phyloP scores from a whole-genome alignment of 176 grass and related monocot genomes.

The Ensete ventricosum region DNA sequence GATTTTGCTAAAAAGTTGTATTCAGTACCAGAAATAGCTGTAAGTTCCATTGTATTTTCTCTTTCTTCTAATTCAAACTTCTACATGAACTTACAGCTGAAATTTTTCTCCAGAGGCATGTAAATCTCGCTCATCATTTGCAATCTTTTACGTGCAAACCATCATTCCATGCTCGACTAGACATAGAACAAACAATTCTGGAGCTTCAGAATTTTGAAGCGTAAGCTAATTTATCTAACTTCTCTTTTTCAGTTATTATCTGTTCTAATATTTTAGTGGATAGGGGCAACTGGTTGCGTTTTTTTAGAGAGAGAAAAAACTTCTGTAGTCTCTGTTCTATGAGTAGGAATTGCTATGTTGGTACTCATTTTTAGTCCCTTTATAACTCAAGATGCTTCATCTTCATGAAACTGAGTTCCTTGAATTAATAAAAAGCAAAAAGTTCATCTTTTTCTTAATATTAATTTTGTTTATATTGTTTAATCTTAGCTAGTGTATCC shows the following conservation, averaged over 20 bases:
- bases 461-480: not conserved
- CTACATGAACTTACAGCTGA: conserved; percentile 18
- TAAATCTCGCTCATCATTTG: conserved; percentile 95
- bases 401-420: not conserved
- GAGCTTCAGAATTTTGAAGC: conserved; percentile 82
- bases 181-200: conserved; percentile 85
- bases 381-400: not conserved
- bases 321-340: too few relatives aligned
- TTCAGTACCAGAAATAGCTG: conserved; percentile 87
- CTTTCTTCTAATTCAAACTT: conserved; percentile 13
- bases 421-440: not conserved
- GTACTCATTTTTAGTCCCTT: not conserved
- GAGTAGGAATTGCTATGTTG: not conserved
- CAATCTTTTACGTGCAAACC: conserved; percentile 90
- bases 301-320: too few relatives aligned
- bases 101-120: conserved; percentile 56
- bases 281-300: not conserved
- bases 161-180: conserved; percentile 76
- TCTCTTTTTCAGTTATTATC: not conserved
- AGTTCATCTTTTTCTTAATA: not conserved
- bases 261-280: not conserved
- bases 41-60: conserved; percentile 28
- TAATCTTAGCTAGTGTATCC: conserved; percentile 20
- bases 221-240: conserved; percentile 38
- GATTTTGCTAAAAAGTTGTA: conserved; percentile 95